These are phyloP conservation scores for Fusarium armeniacum DNA, from an alignment of 2,329 filamentous ascomycete genomes.

Conservation along the genomic window DNA sequence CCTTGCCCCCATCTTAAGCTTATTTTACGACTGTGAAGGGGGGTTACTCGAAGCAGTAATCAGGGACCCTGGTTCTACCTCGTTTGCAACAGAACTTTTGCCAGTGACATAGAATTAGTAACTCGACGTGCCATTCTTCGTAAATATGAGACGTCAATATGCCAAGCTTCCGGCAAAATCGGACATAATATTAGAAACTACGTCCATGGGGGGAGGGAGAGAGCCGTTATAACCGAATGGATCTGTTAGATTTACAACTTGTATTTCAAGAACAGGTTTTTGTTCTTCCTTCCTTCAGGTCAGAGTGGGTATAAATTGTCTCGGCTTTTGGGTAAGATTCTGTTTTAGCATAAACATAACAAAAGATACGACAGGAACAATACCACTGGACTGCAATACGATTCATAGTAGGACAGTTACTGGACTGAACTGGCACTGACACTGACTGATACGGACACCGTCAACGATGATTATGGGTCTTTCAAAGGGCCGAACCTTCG, in stretches of 20 bases:
- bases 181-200: conserved; percentile 34
- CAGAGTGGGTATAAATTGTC: conserved; percentile 11
- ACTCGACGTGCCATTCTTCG: conserved; percentile 18
- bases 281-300: conserved; percentile 1
- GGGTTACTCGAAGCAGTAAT: conserved; percentile 28
- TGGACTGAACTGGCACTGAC: background rate
- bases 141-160: conserved; percentile 30
- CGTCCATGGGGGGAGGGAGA: background rate
- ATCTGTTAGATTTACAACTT: background rate
- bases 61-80: conserved; percentile 6
- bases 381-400: background rate
- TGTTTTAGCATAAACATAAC: conserved; percentile 15
- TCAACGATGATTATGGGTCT: conserved; percentile 5
- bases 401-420: background rate
- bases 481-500: conserved; percentile 39
- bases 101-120: conserved; percentile 10
- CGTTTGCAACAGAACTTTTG: conserved; percentile 27
- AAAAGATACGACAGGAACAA: background rate
- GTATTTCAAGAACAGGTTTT: conserved; percentile 16
- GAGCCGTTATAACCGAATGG: conserved; percentile 45
- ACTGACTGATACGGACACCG: background rate
- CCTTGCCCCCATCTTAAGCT: conserved; percentile 50
- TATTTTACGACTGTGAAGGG: conserved; percentile 44
- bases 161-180: conserved; percentile 48
- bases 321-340: background rate